These are phyloP conservation scores for Ascochyta viciae-villosae DNA, from an alignment of 2,329 filamentous ascomycete genomes.

Conservation along the genomic window DNA sequence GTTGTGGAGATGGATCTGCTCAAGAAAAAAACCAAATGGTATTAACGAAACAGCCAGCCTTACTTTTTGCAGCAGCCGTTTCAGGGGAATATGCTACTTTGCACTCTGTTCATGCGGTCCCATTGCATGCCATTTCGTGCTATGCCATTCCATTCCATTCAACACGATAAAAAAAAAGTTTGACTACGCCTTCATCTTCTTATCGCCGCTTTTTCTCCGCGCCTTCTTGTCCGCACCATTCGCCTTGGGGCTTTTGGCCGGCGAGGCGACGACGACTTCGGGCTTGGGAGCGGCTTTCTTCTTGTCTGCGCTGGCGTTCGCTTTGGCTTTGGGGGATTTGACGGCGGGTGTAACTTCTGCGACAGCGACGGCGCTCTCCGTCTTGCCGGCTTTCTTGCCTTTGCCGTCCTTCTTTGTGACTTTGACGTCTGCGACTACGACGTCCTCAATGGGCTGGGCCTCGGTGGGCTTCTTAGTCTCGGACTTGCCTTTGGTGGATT, in stretches of 20 bases:
- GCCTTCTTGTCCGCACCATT: slow-evolving; percentile 17
- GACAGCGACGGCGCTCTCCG: slow-evolving; percentile 8
- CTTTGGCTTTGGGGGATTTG: slow-evolving; percentile 10
- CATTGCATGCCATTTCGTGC: no score
- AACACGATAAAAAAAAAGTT: no score
- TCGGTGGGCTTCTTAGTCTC: slow-evolving; percentile 1
- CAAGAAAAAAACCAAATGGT: no score
- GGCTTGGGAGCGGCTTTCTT: slow-evolving; percentile 15
- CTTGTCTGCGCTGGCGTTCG: slow-evolving; percentile 1
- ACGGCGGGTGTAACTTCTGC: slow-evolving; percentile 15
- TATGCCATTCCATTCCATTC: no score
- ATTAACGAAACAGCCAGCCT: no score
- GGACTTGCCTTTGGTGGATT: slow-evolving; percentile 19
- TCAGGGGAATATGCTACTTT: no score
- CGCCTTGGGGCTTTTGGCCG: slow-evolving; percentile 5
- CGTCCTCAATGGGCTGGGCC: neutral
- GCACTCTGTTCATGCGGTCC: no score
- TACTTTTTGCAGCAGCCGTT: no score
- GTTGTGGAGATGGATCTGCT: no score
- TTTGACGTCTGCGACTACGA: slow-evolving; percentile 13
- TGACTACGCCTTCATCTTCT: slow-evolving; percentile 28
- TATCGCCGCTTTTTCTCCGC: slow-evolving; percentile 31
- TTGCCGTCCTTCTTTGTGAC: slow-evolving; percentile 18
- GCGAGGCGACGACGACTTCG: neutral
- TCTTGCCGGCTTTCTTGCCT: slow-evolving; percentile 23